phyloP scores from a whole-genome alignment of 331 rosid genomes.

The Rhamnella rubrinervis region DNA sequence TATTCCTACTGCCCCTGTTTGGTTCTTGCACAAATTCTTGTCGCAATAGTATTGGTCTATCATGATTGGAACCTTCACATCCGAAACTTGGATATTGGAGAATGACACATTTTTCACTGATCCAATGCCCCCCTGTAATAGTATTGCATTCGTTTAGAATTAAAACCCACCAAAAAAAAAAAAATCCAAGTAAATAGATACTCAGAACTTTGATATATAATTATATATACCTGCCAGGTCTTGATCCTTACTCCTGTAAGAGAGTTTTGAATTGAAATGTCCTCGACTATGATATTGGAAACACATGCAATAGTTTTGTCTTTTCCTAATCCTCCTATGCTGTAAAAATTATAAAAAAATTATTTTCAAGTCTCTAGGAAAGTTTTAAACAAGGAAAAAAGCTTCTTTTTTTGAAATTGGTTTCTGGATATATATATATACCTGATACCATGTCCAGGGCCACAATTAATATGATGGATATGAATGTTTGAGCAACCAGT shows the following conservation, averaged over 20 bases:
- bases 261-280: conserved; percentile 66
- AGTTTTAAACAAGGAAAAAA: no score
- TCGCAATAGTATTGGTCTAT: conserved; percentile 93
- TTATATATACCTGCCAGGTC: conserved; percentile 87
- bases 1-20: conserved; percentile 55
- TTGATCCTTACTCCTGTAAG: conserved; percentile 86
- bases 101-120: conserved; percentile 82
- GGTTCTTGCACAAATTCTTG: conserved; percentile 71
- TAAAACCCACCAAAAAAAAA: no score
- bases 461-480: conserved; percentile 82
- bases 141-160: background rate
- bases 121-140: conserved; percentile 76
- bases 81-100: conserved; percentile 62
- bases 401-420: background rate
- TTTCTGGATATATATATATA: conserved; percentile 20
- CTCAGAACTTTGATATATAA: background rate
- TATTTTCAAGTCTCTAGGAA: background rate
- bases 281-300: conserved; percentile 67
- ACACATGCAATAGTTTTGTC: conserved; percentile 78
- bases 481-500: conserved; percentile 89
- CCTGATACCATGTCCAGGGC: conserved; percentile 99
- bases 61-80: conserved; percentile 65
- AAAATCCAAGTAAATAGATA: background rate
- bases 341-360: conserved; percentile 22
- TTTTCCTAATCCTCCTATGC: conserved; percentile 87